Evolutionary conservation across 306 rosid genomes (phyloP).

Genomic region (Hippophae rhamnoides): DNA sequence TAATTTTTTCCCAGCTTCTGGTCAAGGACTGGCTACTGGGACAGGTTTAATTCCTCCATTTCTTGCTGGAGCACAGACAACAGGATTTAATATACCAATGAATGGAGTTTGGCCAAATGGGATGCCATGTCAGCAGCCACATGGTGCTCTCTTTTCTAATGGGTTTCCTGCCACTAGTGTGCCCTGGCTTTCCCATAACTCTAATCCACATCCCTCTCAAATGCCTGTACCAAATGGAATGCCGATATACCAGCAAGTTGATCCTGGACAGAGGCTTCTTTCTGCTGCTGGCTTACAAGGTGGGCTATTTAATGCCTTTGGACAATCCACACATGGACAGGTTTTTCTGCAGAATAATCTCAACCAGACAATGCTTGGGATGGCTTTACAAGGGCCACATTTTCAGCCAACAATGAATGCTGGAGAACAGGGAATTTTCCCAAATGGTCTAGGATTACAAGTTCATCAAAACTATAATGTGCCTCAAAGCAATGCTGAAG

Average conservation of each 20-base stretch:
- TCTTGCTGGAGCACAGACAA: slow-evolving; percentile 24
- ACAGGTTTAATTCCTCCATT: slow-evolving; percentile 29
- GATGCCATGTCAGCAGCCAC: slow-evolving; percentile 36
- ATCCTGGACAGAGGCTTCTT: slow-evolving; percentile 26
- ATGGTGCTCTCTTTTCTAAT: slow-evolving; percentile 29
- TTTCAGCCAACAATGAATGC: slow-evolving; percentile 15
- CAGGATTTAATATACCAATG: slow-evolving; percentile 21
- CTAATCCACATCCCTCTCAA: slow-evolving; percentile 35
- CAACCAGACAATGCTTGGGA: slow-evolving; percentile 38
- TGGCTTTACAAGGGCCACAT: slow-evolving; percentile 33
- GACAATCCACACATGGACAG: slow-evolving; percentile 30
- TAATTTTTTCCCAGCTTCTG: slow-evolving; percentile 23
- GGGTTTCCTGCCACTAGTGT: slow-evolving; percentile 39
- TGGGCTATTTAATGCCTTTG: slow-evolving; percentile 26
- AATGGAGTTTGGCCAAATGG: slow-evolving; percentile 53
- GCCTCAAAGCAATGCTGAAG: slow-evolving; percentile 26
- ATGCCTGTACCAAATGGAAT: slow-evolving; percentile 33
- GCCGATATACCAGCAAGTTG: slow-evolving; percentile 41
- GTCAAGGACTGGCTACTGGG: slow-evolving; percentile 32
- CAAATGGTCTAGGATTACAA: slow-evolving; percentile 17
- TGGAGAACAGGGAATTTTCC: slow-evolving; percentile 29
- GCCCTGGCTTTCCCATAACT: slow-evolving; percentile 43
- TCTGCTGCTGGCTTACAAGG: slow-evolving; percentile 25
- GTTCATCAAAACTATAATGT: slow-evolving; percentile 24
- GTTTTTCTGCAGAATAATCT: slow-evolving; percentile 37